Percentiles rank a stretch among this genome's conserved stretches.
These are phyloP conservation scores for Colletotrichum liaoningense DNA, from an alignment of 2,329 filamentous ascomycete species.

Conservation along the genomic window DNA sequence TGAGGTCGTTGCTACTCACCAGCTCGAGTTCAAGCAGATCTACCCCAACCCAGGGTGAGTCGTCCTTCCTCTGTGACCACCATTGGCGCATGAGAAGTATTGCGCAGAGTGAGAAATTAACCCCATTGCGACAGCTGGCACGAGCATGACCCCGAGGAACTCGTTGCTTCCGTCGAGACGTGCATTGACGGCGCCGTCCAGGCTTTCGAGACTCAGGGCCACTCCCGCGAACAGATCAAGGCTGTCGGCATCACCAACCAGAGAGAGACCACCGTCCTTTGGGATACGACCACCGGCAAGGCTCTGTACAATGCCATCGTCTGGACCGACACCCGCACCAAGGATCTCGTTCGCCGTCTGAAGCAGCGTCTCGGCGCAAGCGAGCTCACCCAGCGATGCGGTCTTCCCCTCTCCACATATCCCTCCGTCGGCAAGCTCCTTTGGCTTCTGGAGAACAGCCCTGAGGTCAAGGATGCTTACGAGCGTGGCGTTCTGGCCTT, in stretches of 20 bases:
- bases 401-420: slow-evolving; percentile 84
- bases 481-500: slow-evolving; percentile 79
- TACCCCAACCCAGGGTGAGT: slow-evolving; percentile 80
- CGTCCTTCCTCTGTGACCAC: background rate
- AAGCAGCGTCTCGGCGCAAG: slow-evolving; percentile 75
- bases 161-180: slow-evolving; percentile 76
- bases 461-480: slow-evolving; percentile 76
- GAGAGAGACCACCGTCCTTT: slow-evolving; percentile 83
- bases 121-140: slow-evolving; percentile 72
- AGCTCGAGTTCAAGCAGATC: slow-evolving; percentile 80
- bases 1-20: slow-evolving; percentile 77
- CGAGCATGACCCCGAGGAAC: slow-evolving; percentile 83
- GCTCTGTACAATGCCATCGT: slow-evolving; percentile 85
- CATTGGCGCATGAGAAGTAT: background rate
- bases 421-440: slow-evolving; percentile 82
- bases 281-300: slow-evolving; percentile 82
- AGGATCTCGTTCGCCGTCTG: slow-evolving; percentile 77
- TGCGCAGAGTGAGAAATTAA: background rate
- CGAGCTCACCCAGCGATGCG: slow-evolving; percentile 75
- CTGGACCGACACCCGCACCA: slow-evolving; percentile 86
- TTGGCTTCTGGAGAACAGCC: slow-evolving; percentile 79
- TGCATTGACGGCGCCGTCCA: slow-evolving; percentile 82
- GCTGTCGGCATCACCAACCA: slow-evolving; percentile 87
- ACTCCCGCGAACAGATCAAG: slow-evolving; percentile 75
- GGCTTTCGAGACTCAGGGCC: slow-evolving; percentile 75